Base-by-base conservation (phyloP, 139 green algal genomes). In the Mesotaenium endlicherianum region DNA sequence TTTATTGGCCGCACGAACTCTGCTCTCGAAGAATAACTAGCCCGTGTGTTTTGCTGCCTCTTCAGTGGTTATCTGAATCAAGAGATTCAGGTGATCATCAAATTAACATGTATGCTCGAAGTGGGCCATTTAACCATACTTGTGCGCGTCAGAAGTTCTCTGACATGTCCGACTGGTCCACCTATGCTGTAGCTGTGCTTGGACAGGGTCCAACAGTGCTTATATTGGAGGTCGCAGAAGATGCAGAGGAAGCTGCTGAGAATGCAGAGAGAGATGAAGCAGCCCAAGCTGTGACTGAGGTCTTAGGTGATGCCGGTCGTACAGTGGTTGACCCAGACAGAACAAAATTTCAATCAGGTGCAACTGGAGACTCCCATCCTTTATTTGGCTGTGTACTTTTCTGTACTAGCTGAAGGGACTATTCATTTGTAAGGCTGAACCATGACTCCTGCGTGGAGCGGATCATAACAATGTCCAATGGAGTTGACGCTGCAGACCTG, bases 181-280 rank as follows among this genome's bases (percentile, higher is more conserved):
- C n/a, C n/a, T n/a, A n/a, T n/a, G n/a, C n/a, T n/a, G n/a, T n/a
- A 6, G 43, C 6, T 72, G 6, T 6, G 11, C 6, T 72, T 36
- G 41, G 6, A 38, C 60, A 72, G 60, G 60, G 60, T 36, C 60
- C 60, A 40, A 72, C 60, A n/a, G 60, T 72, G 8, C 60, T 72
- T n/a, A 40, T 72, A 38, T 38, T 72, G 6, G 60, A 72, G 60
- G 8, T 72, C 60, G 11, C 60, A 6, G 60, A 72, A 14, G 60
- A 72, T 72, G 60, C 60, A 36, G 11, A 72, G 43, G 43, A 38
- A 47, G 60, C 60, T 6, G 8, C 17, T 8, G 60, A 72, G 6
- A 36, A 36, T 40, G 60, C 60, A 47, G 60, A 72, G 43, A 38
- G 60, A 6, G 8, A 47, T 40, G 60, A 72, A 14, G 43, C 41